Evolutionary conservation across 345 rosid genomes (phyloP).

Genomic region (Corchorus capsularis): DNA sequence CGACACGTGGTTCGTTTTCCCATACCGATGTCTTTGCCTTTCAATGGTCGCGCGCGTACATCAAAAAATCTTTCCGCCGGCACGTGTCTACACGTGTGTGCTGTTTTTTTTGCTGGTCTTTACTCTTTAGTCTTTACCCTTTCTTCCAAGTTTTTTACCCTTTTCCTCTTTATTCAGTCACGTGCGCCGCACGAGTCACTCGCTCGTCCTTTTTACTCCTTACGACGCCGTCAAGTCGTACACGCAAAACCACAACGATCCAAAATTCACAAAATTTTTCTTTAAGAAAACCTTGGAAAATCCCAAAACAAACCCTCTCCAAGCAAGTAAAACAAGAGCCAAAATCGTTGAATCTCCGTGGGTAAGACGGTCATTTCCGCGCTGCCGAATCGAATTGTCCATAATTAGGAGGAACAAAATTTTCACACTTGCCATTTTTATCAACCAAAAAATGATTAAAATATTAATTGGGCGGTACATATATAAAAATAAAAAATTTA

Average conservation of each 20-base stretch:
- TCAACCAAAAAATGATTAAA: slow-evolving; percentile 11
- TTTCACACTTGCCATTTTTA: slow-evolving; percentile 5
- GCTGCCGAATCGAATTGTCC: background rate
- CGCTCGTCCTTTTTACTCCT: background rate
- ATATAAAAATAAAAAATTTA: background rate
- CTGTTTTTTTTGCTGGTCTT: slow-evolving; percentile 24
- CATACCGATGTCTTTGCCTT: slow-evolving; percentile 39
- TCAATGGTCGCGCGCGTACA: slow-evolving; percentile 41
- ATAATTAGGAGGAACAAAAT: slow-evolving; percentile 4
- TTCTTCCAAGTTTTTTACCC: slow-evolving; percentile 18
- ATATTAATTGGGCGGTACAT: background rate
- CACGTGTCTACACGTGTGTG: slow-evolving; percentile 35
- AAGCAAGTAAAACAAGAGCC: background rate
- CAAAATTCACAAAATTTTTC: background rate
- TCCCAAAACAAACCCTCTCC: background rate
- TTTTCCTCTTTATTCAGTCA: slow-evolving; percentile 21
- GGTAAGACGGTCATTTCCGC: background rate
- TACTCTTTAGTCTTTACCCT: slow-evolving; percentile 15
- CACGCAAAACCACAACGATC: slow-evolving; percentile 24
- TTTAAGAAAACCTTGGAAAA: background rate
- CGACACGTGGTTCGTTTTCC: slow-evolving; percentile 50
- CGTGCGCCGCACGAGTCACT: slow-evolving; percentile 40
- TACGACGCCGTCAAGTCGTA: slow-evolving; percentile 37
- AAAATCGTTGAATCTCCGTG: background rate
- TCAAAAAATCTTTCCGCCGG: slow-evolving; percentile 22